Conservation (phyloP, 345 rosid species). For the Hibiscus mutabilis region DNA sequence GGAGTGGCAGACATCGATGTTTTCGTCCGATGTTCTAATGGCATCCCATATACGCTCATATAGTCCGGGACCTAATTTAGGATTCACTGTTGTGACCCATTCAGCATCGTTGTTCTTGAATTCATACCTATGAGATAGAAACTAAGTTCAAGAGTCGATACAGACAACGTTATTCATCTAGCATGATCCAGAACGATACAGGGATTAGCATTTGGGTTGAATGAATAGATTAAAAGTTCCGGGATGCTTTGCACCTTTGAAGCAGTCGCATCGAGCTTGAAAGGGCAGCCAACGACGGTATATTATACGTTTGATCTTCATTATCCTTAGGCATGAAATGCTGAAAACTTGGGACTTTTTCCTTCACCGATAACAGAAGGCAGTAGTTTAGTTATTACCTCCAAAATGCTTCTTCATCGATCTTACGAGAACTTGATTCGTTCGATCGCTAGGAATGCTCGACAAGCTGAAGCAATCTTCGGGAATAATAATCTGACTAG, state of each 20-base stretch:
- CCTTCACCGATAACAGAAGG: slow-evolving; percentile 15
- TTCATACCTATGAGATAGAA: slow-evolving; percentile 43
- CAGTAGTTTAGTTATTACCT: slow-evolving; percentile 27
- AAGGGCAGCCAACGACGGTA: slow-evolving; percentile 69
- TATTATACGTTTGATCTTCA: slow-evolving; percentile 29
- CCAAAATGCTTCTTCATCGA: slow-evolving; percentile 55
- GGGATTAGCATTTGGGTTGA: background rate
- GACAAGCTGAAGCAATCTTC: slow-evolving; percentile 72
- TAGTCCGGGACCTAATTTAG: slow-evolving; percentile 61
- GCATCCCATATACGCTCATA: slow-evolving; percentile 56
- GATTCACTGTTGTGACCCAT: slow-evolving; percentile 62
- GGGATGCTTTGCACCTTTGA: slow-evolving; percentile 32
- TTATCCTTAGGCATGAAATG: slow-evolving; percentile 42
- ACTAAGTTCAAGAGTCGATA: background rate
- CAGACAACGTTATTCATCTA: background rate
- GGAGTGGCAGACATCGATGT: slow-evolving; percentile 34
- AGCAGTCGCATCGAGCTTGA: slow-evolving; percentile 67
- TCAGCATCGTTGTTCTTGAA: slow-evolving; percentile 79
- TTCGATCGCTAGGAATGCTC: slow-evolving; percentile 47
- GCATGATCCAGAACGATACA: background rate
- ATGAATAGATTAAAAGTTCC: background rate
- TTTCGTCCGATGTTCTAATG: slow-evolving; percentile 33
- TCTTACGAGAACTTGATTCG: slow-evolving; percentile 42
- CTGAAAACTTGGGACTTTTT: slow-evolving; percentile 54
- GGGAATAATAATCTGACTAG: slow-evolving; percentile 51